Conservation (phyloP, 2,329 filamentous ascomycete genomes). For the Chrysosporium queenslandicum region DNA sequence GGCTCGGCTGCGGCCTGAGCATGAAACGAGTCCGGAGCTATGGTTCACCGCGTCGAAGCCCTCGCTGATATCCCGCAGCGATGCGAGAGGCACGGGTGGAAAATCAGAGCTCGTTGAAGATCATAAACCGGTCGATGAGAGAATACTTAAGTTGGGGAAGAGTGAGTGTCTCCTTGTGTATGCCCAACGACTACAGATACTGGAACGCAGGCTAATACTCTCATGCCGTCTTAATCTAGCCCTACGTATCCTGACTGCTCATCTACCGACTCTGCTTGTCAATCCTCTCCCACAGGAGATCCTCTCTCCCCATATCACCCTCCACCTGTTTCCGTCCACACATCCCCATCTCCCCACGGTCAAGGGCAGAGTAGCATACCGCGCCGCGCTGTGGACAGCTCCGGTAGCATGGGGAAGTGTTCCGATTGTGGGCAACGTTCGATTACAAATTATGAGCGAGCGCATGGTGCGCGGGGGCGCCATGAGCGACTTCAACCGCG, state of each 20-base stretch:
- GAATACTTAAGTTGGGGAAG: slow-evolving; percentile 16
- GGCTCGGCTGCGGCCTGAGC: slow-evolving; percentile 30
- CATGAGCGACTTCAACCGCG: slow-evolving; percentile 29
- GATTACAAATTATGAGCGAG: slow-evolving; percentile 77
- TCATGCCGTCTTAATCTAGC: slow-evolving; percentile 33
- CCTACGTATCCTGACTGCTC: slow-evolving; percentile 51
- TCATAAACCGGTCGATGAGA: slow-evolving; percentile 15
- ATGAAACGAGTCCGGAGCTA: slow-evolving; percentile 25
- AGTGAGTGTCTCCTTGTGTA: no score
- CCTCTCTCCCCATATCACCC: slow-evolving; percentile 51
- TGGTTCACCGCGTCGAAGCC: slow-evolving; percentile 23
- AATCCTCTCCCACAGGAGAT: slow-evolving; percentile 53
- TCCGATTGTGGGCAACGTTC: slow-evolving; percentile 81
- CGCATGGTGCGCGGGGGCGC: slow-evolving; percentile 60
- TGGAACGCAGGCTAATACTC: slow-evolving; percentile 1
- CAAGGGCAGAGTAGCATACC: slow-evolving; percentile 79
- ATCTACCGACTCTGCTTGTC: slow-evolving; percentile 51
- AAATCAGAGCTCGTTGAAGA: neutral
- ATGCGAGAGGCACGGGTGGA: neutral
- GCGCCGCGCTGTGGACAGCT: slow-evolving; percentile 88
- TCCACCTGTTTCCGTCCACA: slow-evolving; percentile 55
- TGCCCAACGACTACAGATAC: no score
- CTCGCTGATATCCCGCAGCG: slow-evolving; percentile 10
- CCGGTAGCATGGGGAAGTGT: slow-evolving; percentile 92
- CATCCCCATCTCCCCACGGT: slow-evolving; percentile 70